These are phyloP conservation scores for Fusarium aywerte DNA, from an alignment of 2,329 filamentous ascomycete genomes.

Conservation along the genomic window DNA sequence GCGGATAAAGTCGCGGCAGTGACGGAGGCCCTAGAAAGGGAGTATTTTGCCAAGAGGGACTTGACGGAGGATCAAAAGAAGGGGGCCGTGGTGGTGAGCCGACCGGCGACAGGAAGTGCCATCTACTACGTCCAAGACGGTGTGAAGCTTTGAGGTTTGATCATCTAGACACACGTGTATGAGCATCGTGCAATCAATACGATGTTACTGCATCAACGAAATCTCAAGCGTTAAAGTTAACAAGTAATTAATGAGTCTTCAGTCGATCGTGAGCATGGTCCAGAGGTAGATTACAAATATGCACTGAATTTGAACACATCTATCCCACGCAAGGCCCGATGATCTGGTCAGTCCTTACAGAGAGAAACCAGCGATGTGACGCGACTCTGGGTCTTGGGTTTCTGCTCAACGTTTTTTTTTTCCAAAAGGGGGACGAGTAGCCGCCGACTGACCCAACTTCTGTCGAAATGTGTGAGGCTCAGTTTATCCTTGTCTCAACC, in stretches of 20 bases:
- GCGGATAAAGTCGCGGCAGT: slow-evolving; percentile 83
- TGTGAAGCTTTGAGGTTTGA: slow-evolving; percentile 26
- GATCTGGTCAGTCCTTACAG: slow-evolving; percentile 9
- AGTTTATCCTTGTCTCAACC: slow-evolving; percentile 1
- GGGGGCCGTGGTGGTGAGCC: slow-evolving; percentile 87
- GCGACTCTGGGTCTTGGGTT: background rate
- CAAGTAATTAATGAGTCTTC: background rate
- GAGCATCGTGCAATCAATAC: slow-evolving; percentile 3
- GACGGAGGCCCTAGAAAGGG: slow-evolving; percentile 77
- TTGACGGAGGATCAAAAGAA: slow-evolving; percentile 76
- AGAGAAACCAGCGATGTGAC: slow-evolving; percentile 15
- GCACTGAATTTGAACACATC: background rate
- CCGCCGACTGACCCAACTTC: slow-evolving; percentile 1
- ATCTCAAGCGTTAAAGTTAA: slow-evolving; percentile 14
- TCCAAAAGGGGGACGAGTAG: background rate
- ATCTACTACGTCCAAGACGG: slow-evolving; percentile 57
- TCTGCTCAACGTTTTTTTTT: background rate
- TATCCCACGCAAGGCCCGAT: slow-evolving; percentile 27
- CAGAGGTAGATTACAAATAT: slow-evolving; percentile 8
- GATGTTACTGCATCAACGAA: slow-evolving; percentile 8
- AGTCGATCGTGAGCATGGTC: slow-evolving; percentile 17
- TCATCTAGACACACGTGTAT: slow-evolving; percentile 4
- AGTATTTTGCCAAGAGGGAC: slow-evolving; percentile 81
- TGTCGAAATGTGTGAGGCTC: slow-evolving; percentile 14
- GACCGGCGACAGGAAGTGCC: slow-evolving; percentile 80